Evolutionary conservation across 2,329 filamentous ascomycete species (phyloP).

Genomic region (Biscogniauxia marginata): DNA sequence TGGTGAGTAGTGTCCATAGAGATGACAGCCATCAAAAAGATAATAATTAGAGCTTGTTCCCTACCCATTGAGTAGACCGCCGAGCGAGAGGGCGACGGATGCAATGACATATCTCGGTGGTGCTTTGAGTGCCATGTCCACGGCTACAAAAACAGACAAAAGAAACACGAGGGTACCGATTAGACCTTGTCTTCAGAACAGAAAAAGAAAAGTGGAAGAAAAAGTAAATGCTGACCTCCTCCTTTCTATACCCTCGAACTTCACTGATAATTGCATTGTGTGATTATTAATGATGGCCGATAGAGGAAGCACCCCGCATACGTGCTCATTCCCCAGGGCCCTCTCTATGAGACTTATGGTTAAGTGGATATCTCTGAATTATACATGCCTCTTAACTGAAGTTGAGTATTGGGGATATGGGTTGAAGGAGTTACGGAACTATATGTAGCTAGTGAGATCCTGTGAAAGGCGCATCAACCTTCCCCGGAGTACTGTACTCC

Average conservation of each 20-base stretch:
- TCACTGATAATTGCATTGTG: not conserved
- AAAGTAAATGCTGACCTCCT: not conserved
- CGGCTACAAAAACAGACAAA: not conserved
- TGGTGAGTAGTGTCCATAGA: too few species aligned
- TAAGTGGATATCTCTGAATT: not conserved
- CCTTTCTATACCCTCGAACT: not conserved
- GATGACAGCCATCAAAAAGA: too few species aligned
- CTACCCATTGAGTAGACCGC: constrained; percentile 37
- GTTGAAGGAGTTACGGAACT: not conserved
- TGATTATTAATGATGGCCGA: not conserved
- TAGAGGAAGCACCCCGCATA: not conserved
- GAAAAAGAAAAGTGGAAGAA: not conserved
- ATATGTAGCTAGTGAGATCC: too few species aligned
- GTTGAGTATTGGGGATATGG: too few species aligned
- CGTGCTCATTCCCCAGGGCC: not conserved
- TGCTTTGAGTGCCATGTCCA: constrained; percentile 2
- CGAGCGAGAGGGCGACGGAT: constrained; percentile 31
- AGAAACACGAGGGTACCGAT: too few species aligned
- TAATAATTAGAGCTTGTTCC: constrained; percentile 38
- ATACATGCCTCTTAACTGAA: not conserved
- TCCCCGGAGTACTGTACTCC: not conserved
- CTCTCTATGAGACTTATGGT: not conserved
- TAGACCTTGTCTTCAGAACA: not conserved
- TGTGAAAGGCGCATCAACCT: not conserved
- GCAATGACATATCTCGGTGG: constrained; percentile 34